phyloP scores from a whole-genome alignment of 2,329 filamentous ascomycete species.

The Colletotrichum sp. region DNA sequence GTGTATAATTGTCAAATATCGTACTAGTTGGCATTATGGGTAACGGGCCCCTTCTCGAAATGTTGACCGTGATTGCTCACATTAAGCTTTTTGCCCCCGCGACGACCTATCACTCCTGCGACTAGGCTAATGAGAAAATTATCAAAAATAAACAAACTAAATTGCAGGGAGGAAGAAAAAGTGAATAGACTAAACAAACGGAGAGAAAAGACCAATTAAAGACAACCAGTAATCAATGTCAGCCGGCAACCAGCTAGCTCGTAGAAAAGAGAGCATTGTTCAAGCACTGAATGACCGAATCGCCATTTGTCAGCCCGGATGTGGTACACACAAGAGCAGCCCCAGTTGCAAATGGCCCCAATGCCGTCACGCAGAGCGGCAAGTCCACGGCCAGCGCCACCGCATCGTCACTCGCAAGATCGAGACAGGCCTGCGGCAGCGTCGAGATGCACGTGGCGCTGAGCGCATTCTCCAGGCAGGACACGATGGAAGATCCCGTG shows the following conservation, averaged over 20 bases:
- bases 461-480: neutral
- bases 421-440: neutral
- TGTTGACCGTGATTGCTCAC: too few relatives aligned
- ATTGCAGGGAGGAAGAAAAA: too few relatives aligned
- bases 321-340: neutral
- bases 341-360: neutral
- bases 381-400: neutral
- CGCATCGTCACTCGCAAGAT: neutral
- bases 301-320: neutral
- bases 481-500: neutral
- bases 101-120: neutral
- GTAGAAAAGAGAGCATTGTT: neutral
- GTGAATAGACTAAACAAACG: too few relatives aligned
- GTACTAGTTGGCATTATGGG: too few relatives aligned
- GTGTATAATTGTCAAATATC: too few relatives aligned
- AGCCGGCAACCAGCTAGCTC: accelerated
- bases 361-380: neutral
- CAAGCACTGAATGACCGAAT: neutral
- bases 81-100: neutral
- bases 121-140: too few relatives aligned
- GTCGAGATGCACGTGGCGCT: neutral
- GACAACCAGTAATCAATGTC: too few relatives aligned
- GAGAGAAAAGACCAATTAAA: too few relatives aligned
- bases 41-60: too few relatives aligned
- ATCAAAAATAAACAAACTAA: too few relatives aligned